These are phyloP conservation scores for Taphrina deformans DNA, from an alignment of 1,139 yeast genomes.

Conservation along the genomic window DNA sequence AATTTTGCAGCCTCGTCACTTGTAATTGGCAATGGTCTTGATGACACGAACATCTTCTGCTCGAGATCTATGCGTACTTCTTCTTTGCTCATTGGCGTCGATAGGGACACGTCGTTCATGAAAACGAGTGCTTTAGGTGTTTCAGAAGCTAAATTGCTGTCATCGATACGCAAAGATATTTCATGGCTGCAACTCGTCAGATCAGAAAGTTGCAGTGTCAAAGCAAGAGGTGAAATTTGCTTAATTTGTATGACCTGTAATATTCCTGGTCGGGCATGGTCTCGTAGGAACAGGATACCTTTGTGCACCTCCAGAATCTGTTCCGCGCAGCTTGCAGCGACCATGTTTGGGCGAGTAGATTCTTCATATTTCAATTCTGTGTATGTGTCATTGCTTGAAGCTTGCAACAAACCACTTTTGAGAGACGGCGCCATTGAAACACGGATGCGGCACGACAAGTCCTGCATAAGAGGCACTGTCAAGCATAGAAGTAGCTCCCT, in stretches of 20 bases:
- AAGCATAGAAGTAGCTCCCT: neutral
- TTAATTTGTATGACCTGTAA: neutral
- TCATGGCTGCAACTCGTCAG: neutral
- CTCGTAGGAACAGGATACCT: neutral
- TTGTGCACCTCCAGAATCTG: slow-evolving; percentile 1
- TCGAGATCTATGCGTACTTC: neutral
- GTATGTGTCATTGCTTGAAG: neutral
- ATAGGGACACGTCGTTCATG: neutral
- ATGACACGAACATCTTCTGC: neutral
- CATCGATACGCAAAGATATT: neutral
- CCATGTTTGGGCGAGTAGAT: neutral
- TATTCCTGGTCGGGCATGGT: neutral
- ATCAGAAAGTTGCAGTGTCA: neutral
- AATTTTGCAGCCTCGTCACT: neutral
- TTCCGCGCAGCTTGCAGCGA: neutral
- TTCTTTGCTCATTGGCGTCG: neutral
- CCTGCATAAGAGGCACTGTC: neutral
- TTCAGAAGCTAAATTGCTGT: neutral
- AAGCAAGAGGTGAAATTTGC: neutral
- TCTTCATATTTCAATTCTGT: neutral
- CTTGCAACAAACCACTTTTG: neutral
- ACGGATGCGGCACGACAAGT: neutral
- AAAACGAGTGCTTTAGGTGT: neutral
- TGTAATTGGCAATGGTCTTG: neutral
- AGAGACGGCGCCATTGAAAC: neutral